phyloP scores from a whole-genome alignment of 169 alveolate species.

The Theileria sp. region DNA sequence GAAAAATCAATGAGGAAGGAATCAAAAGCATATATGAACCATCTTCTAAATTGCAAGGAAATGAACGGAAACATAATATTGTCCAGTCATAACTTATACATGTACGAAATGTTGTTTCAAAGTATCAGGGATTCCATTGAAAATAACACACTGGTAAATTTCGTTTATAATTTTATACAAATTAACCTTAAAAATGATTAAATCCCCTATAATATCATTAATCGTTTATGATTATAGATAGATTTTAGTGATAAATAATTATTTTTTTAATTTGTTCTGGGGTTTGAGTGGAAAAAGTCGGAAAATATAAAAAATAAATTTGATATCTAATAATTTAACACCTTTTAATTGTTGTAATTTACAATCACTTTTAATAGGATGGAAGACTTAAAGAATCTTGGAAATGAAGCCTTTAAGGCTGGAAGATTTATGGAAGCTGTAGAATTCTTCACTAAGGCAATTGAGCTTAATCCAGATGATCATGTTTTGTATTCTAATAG shows the following conservation, averaged over 20 bases:
- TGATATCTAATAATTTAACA: background rate
- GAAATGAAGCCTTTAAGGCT: constrained; percentile 90
- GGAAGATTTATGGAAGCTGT: constrained; percentile 88
- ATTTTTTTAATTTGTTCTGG: constrained; percentile 7
- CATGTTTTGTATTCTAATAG: constrained; percentile 91
- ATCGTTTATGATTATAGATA: background rate
- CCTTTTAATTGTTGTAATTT: background rate
- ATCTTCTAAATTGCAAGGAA: constrained; percentile 68
- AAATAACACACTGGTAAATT: constrained; percentile 11
- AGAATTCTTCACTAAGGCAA: constrained; percentile 89
- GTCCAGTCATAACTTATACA: constrained; percentile 55
- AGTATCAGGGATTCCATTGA: constrained; percentile 49
- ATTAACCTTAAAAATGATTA: background rate
- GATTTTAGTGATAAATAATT: background rate
- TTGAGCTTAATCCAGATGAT: constrained; percentile 85
- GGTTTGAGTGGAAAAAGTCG: background rate
- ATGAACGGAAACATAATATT: constrained; percentile 54
- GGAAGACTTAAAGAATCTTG: constrained; percentile 83
- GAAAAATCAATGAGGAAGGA: constrained; percentile 65
- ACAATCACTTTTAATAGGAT: constrained; percentile 65
- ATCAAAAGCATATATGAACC: constrained; percentile 60
- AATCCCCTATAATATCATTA: background rate
- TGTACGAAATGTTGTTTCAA: constrained; percentile 57
- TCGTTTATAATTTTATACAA: constrained; percentile 16
- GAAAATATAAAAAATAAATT: background rate